A percentile compares a stretch with the other conserved stretches of the same genome.
phyloP scores from a whole-genome alignment of 768 basidiomycete genomes.

The Agaricus blazei region DNA sequence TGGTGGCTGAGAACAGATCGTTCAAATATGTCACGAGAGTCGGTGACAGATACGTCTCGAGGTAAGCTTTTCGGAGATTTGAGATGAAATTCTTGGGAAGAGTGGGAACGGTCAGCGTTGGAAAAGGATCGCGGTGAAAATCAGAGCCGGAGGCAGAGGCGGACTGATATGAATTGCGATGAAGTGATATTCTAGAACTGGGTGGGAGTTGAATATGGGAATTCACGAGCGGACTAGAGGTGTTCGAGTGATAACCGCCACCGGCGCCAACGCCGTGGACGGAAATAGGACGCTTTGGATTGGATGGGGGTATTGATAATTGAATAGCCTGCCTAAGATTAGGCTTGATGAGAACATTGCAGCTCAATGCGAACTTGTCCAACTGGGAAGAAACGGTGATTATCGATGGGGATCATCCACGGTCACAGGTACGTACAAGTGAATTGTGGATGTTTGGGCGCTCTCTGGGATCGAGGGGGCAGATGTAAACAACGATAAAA shows the following conservation, averaged over 20 bases:
- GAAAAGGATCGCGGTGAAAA: too few species aligned
- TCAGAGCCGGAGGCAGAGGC: too few species aligned
- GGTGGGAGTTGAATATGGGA: constrained; percentile 19
- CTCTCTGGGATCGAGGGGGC: constrained; percentile 57
- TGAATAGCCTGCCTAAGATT: constrained; percentile 32
- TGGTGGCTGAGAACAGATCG: constrained; percentile 69
- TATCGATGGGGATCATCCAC: not conserved
- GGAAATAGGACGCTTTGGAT: constrained; percentile 15
- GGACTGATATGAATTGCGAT: constrained; percentile 20
- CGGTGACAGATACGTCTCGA: constrained; percentile 42
- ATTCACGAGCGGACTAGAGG: constrained; percentile 20
- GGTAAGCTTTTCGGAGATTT: constrained; percentile 23
- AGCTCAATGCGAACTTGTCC: constrained; percentile 77
- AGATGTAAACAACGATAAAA: constrained; percentile 73
- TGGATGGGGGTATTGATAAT: constrained; percentile 23
- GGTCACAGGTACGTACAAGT: constrained; percentile 43
- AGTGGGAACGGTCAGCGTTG: constrained; percentile 12
- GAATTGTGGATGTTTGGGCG: constrained; percentile 60
- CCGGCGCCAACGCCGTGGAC: not conserved
- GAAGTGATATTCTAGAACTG: constrained; percentile 27
- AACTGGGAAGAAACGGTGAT: constrained; percentile 37
- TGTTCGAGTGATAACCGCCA: constrained; percentile 23
- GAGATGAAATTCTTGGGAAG: constrained; percentile 25
- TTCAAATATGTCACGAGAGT: constrained; percentile 58
- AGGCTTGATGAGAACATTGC: constrained; percentile 46